A percentile compares a stretch with the other conserved stretches of the same genome.
Conservation (phyloP, 2,329 filamentous ascomycete species). For the Exophiala spinifera region DNA sequence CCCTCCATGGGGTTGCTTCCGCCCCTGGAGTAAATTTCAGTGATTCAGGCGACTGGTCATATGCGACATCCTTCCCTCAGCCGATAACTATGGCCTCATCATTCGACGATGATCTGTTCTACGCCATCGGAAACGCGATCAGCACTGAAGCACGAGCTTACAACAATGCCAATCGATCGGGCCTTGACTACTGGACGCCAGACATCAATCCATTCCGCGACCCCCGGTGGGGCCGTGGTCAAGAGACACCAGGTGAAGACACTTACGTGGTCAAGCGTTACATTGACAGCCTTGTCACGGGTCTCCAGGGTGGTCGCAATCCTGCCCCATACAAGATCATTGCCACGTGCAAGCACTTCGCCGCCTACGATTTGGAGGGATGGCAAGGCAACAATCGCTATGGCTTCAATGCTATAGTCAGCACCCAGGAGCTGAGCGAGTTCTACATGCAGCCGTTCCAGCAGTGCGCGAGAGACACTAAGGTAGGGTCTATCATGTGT, state of each 20-base stretch:
- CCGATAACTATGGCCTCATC: constrained; percentile 61
- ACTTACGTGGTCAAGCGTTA: constrained; percentile 49
- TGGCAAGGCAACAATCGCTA: constrained; percentile 41
- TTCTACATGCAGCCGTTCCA: constrained; percentile 62
- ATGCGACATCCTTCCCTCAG: constrained; percentile 63
- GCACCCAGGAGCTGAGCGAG: constrained; percentile 54
- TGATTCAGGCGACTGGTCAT: constrained; percentile 51
- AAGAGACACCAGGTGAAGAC: constrained; percentile 60
- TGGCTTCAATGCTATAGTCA: constrained; percentile 54
- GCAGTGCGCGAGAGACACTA: constrained; percentile 57
- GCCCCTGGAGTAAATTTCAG: constrained; percentile 56
- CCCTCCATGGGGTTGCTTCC: constrained; percentile 54
- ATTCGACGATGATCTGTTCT: constrained; percentile 57
- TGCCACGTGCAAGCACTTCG: constrained; percentile 59
- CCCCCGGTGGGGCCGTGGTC: constrained; percentile 61
- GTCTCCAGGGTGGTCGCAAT: constrained; percentile 50
- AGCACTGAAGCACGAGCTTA: constrained; percentile 63
- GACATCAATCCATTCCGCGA: constrained; percentile 65
- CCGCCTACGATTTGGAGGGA: constrained; percentile 55
- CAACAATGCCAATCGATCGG: constrained; percentile 56
- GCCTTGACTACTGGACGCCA: constrained; percentile 61
- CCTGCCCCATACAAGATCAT: constrained; percentile 45
- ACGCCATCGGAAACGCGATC: constrained; percentile 51
- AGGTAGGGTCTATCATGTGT: constrained; percentile 55
- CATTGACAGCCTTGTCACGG: constrained; percentile 52